These are phyloP conservation scores for Coemansia sp. DNA, from an alignment of 192 early-diverging fungal genomes.

Conservation along the genomic window DNA sequence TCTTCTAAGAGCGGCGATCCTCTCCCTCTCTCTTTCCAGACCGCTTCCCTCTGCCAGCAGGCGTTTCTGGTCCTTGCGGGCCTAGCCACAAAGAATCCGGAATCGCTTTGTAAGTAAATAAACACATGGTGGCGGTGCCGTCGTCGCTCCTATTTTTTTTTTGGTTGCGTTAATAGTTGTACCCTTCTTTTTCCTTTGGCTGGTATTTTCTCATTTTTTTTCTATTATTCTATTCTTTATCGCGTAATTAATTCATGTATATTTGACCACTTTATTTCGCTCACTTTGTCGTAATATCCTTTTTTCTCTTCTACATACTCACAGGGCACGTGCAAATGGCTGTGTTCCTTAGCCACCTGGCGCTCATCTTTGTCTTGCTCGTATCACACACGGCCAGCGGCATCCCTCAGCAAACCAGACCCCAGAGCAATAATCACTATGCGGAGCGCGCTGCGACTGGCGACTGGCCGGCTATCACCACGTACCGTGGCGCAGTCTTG, in stretches of 20 bases:
- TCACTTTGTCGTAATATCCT: background rate
- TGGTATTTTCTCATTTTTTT: background rate
- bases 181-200: background rate
- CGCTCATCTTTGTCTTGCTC: background rate
- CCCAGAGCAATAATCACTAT: background rate
- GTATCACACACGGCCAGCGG: constrained; percentile 6
- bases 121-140: background rate
- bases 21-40: background rate
- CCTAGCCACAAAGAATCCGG: background rate
- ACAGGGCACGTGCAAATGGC: background rate
- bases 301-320: background rate
- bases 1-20: background rate
- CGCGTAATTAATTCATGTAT: constrained; percentile 6
- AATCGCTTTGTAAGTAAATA: background rate
- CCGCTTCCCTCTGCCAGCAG: background rate
- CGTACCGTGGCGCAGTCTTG: constrained; percentile 19
- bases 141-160: background rate
- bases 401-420: background rate
- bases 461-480: background rate
- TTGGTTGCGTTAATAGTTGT: background rate
- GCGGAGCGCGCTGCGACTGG: background rate
- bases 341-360: background rate
- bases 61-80: background rate
- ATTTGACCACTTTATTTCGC: background rate
- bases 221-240: background rate